Conservation (phyloP, 169 alveolate genomes). For the Cryptosporidium tyzzeri region DNA sequence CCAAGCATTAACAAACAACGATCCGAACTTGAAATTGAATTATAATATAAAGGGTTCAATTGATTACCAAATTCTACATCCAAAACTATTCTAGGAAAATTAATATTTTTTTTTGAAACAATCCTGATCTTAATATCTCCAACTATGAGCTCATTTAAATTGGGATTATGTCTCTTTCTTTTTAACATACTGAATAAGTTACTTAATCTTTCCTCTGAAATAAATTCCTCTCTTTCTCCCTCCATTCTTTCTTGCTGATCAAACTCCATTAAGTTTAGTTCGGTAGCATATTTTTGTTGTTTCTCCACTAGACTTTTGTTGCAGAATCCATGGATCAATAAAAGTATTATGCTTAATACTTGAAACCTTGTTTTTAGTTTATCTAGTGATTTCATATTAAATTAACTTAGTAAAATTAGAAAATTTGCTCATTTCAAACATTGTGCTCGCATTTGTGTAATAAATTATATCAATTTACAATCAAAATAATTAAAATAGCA, state of each 20-base stretch:
- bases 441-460: constrained; percentile 8
- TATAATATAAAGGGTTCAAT: constrained; percentile 44
- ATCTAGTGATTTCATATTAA: neutral
- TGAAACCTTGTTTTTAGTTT: neutral
- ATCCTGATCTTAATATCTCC: constrained; percentile 16
- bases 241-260: neutral
- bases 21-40: neutral
- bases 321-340: neutral
- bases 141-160: neutral
- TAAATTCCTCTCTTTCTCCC: neutral
- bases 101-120: neutral
- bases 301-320: neutral
- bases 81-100: neutral
- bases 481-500: no score
- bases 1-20: constrained; percentile 18
- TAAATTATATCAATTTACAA: neutral
- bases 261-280: neutral
- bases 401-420: neutral
- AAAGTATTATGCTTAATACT: neutral
- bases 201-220: neutral
- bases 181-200: neutral
- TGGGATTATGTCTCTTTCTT: neutral
- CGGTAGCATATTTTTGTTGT: neutral
- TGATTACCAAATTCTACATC: constrained; percentile 54
- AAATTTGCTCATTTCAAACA: neutral